Percentiles rank a stretch among this genome's conserved stretches.
Conservation (phyloP, 2,329 filamentous ascomycete species). For the Fusarium illudens region DNA sequence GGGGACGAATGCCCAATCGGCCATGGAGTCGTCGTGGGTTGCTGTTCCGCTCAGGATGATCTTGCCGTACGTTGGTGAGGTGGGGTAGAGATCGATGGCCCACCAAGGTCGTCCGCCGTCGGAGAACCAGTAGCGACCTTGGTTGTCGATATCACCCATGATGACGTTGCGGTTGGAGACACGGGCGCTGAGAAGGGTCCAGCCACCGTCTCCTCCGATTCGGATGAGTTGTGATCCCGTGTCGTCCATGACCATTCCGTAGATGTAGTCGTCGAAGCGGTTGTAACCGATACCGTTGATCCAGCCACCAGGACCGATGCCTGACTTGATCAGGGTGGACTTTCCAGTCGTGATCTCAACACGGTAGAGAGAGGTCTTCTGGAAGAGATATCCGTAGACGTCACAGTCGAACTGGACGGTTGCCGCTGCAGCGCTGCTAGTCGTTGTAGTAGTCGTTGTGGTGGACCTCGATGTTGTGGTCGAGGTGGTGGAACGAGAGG, state of each 20-base stretch:
- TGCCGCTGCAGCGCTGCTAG: not conserved
- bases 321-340: constrained; percentile 23
- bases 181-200: constrained; percentile 22
- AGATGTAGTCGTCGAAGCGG: constrained; percentile 33
- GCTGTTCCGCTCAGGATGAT: constrained; percentile 30
- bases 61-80: constrained; percentile 31
- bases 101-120: constrained; percentile 36
- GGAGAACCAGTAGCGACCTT: constrained; percentile 36
- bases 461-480: constrained; percentile 5
- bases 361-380: constrained; percentile 27
- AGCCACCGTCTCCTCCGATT: constrained; percentile 33
- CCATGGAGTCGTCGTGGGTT: constrained; percentile 4
- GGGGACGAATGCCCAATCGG: constrained; percentile 39
- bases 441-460: not conserved
- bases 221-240: constrained; percentile 35
- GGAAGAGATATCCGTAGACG: constrained; percentile 31
- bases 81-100: constrained; percentile 33
- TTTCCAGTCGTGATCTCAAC: constrained; percentile 28
- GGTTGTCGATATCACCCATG: constrained; percentile 39
- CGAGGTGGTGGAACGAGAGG: not conserved
- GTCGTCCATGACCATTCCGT: constrained; percentile 21
- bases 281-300: constrained; percentile 38
- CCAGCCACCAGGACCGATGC: constrained; percentile 30
- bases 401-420: constrained; percentile 24
- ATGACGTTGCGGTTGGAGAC: constrained; percentile 22